Percentiles rank a stretch among this genome's conserved stretches.
phyloP scores from a whole-genome alignment of 495 filamentous ascomycete genomes.

The Neurospora hispaniola region DNA sequence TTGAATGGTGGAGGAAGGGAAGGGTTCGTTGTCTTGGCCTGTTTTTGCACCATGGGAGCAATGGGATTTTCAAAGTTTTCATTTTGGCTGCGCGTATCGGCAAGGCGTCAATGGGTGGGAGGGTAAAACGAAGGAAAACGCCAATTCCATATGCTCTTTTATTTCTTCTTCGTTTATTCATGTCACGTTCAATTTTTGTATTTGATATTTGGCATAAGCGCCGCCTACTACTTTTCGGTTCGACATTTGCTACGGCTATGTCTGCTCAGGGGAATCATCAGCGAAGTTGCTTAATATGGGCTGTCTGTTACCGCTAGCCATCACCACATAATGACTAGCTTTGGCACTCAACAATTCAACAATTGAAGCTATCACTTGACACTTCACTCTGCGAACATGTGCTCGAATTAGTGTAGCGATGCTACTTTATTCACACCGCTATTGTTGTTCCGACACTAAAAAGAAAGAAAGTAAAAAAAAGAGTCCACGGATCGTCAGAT shows the following conservation, averaged over 20 bases:
- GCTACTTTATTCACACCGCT: neutral
- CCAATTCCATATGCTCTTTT: slow-evolving; percentile 4
- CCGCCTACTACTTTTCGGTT: neutral
- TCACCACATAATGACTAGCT: neutral
- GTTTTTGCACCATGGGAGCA: slow-evolving; percentile 3
- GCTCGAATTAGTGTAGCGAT: neutral
- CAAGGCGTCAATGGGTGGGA: slow-evolving; percentile 15
- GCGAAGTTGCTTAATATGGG: neutral
- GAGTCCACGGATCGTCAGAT: neutral
- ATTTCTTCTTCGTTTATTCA: slow-evolving; percentile 1
- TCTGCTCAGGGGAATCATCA: neutral
- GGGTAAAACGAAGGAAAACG: slow-evolving; percentile 13
- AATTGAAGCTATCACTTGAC: neutral
- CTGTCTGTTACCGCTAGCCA: neutral
- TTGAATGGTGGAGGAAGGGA: neutral
- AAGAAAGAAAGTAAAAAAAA: neutral
- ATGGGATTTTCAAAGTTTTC: slow-evolving; percentile 4
- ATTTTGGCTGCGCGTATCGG: slow-evolving; percentile 11
- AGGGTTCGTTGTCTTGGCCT: slow-evolving; percentile 1
- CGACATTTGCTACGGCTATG: neutral
- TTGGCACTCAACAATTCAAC: too few species aligned
- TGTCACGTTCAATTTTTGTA: neutral
- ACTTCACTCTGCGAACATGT: neutral
- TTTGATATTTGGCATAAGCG: neutral
- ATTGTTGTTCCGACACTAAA: neutral